These are phyloP conservation scores for Saccharata proteae DNA, from an alignment of 2,329 filamentous ascomycete genomes.

Conservation along the genomic window DNA sequence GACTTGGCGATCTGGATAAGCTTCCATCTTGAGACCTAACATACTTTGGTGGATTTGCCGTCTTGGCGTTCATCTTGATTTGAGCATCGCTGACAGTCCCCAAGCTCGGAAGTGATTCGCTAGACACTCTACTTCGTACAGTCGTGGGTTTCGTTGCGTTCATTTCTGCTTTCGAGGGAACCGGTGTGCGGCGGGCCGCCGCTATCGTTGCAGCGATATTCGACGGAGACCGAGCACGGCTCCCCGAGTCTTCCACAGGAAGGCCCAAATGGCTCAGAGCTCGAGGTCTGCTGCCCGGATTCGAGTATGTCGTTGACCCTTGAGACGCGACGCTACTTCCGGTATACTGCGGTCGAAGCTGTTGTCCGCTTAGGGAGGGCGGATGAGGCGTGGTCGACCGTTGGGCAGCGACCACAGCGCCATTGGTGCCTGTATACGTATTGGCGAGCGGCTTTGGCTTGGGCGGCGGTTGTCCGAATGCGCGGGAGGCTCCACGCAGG, in stretches of 20 bases:
- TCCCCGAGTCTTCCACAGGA: constrained; percentile 14
- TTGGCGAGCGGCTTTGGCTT: constrained; percentile 28
- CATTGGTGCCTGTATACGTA: constrained; percentile 28
- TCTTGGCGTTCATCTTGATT: background rate
- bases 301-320: background rate
- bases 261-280: constrained; percentile 20
- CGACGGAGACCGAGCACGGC: constrained; percentile 41
- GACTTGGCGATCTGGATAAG: background rate
- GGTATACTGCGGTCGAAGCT: constrained; percentile 3
- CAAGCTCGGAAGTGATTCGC: background rate
- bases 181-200: constrained; percentile 47
- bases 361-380: too few relatives aligned
- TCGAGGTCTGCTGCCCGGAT: constrained; percentile 6
- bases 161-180: constrained; percentile 14
- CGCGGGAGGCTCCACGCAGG: constrained; percentile 35
- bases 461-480: constrained; percentile 33
- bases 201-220: constrained; percentile 51
- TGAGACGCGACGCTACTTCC: constrained; percentile 5
- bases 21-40: too few relatives aligned
- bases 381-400: constrained; percentile 6
- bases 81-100: constrained; percentile 1
- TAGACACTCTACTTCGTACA: constrained; percentile 2
- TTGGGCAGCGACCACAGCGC: constrained; percentile 32
- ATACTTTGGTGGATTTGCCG: too few relatives aligned
- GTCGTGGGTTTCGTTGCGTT: background rate